Base-by-base conservation (phyloP, 2,329 filamentous ascomycete species). In the Cryphonectria carpinicola region DNA sequence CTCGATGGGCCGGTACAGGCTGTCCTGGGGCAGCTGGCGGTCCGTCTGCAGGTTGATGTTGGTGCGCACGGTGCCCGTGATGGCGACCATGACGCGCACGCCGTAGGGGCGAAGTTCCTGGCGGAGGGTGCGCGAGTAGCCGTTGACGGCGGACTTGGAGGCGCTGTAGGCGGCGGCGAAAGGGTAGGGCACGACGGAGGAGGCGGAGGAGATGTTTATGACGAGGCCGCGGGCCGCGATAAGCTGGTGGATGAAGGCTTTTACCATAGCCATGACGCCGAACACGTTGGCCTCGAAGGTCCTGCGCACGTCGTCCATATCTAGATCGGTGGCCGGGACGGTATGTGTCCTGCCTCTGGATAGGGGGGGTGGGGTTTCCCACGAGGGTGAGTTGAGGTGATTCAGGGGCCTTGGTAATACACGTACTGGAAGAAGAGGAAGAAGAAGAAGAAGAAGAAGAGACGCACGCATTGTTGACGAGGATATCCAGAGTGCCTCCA, bases 231-330 rank as follows among this genome's bases (percentile, higher is more conserved):
- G 81, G 0, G 85, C 80, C 22, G 82, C 77, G 65, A 88, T 85
- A 35, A 89, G 82, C 60, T 84, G 81, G 68, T 81, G 80, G 14
- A 82, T 78, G 74, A 88, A 88, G 41, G 82, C 80, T 74, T 86
- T 81, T 67, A 83, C 83, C 81, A 86, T 87, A 76, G 84, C 82
- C 85, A 89, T 88, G 74, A 86, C 82, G 58, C 84, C 84, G 72
- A 89, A 87, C 56, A 89, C 85, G 74, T 89, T 89, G 73, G 85
- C 84, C 77, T 88, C 86, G 67, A 86, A 88, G 1, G 85, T 86
- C 71, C 80, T 77, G 70, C 86, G 86, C 5, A 87, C 85, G 65
- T 87, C 86, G 67, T 84, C 81, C 10, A 88, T 75, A 66, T 85
- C 82, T 62, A 87, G 82, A 75, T 73, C 72, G 6, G 70, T 73